Conservation (phyloP, 2,329 filamentous ascomycete species). For the Zelopaecilomyces penicillatus region DNA sequence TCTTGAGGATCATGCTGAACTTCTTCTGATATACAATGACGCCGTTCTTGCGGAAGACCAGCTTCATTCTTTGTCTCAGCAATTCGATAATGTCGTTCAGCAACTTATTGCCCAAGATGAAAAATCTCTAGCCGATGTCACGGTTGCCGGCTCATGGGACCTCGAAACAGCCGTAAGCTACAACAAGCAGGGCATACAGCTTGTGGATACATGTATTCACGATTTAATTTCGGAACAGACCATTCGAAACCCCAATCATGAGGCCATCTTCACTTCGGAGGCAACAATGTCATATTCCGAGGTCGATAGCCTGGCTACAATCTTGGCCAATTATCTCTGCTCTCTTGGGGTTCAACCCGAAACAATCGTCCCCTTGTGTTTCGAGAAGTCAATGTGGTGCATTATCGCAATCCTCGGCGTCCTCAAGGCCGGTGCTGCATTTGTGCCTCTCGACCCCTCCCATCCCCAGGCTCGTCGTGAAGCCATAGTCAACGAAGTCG, state of each 20-base stretch:
- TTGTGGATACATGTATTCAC: background rate
- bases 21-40: background rate
- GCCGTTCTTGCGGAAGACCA: background rate
- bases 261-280: slow-evolving; percentile 6
- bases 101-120: background rate
- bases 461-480: slow-evolving; percentile 5
- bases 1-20: background rate
- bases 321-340: slow-evolving; percentile 4
- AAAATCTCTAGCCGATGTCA: background rate
- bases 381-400: slow-evolving; percentile 15
- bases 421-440: slow-evolving; percentile 20
- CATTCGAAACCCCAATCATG: slow-evolving; percentile 3
- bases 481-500: slow-evolving; percentile 6
- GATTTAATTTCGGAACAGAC: background rate
- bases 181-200: no score
- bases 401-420: slow-evolving; percentile 17
- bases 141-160: background rate
- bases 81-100: background rate
- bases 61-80: background rate
- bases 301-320: slow-evolving; percentile 2
- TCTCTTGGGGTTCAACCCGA: slow-evolving; percentile 17
- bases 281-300: slow-evolving; percentile 3
- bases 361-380: slow-evolving; percentile 10
- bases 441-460: slow-evolving; percentile 18
- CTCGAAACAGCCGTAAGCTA: background rate